Conservation (phyloP, 805 yeast species). For the Candida insectorum region DNA sequence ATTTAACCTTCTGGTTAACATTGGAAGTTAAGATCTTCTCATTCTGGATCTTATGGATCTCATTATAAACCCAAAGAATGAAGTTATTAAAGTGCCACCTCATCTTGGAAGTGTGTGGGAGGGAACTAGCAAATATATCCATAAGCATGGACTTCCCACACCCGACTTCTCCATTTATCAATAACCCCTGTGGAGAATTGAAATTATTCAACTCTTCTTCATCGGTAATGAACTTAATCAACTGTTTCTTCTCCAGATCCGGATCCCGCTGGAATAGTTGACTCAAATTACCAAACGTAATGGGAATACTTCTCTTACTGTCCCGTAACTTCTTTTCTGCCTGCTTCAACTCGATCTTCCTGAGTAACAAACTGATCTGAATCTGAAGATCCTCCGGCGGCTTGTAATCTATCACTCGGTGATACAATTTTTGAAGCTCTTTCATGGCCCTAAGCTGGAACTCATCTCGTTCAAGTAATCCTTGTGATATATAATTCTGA, state of each 20-base stretch:
- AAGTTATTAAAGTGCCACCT: constrained; percentile 72
- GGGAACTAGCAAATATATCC: constrained; percentile 64
- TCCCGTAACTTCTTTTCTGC: constrained; percentile 18
- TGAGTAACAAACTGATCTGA: constrained; percentile 37
- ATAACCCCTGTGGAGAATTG: constrained; percentile 61
- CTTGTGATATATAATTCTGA: constrained; percentile 48
- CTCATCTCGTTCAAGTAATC: constrained; percentile 51
- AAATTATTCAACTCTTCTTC: constrained; percentile 56
- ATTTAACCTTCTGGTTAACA: constrained; percentile 17
- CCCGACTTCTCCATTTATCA: constrained; percentile 66
- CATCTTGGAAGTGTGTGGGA: constrained; percentile 61
- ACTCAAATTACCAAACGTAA: constrained; percentile 2
- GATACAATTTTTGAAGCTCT: constrained; percentile 59
- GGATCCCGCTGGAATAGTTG: constrained; percentile 27
- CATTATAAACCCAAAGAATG: constrained; percentile 63
- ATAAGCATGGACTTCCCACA: constrained; percentile 73
- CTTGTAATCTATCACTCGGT: constrained; percentile 53
- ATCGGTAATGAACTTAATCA: constrained; percentile 51
- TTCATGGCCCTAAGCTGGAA: constrained; percentile 61
- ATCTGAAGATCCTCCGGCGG: constrained; percentile 50
- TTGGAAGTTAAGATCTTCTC: constrained; percentile 36
- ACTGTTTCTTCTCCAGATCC: constrained; percentile 29
- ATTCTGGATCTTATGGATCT: constrained; percentile 54
- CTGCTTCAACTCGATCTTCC: constrained; percentile 31
- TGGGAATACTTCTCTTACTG: constrained; percentile 2